These are phyloP conservation scores for Tulasnella calospora DNA, from an alignment of 768 basidiomycete species.

Conservation along the genomic window DNA sequence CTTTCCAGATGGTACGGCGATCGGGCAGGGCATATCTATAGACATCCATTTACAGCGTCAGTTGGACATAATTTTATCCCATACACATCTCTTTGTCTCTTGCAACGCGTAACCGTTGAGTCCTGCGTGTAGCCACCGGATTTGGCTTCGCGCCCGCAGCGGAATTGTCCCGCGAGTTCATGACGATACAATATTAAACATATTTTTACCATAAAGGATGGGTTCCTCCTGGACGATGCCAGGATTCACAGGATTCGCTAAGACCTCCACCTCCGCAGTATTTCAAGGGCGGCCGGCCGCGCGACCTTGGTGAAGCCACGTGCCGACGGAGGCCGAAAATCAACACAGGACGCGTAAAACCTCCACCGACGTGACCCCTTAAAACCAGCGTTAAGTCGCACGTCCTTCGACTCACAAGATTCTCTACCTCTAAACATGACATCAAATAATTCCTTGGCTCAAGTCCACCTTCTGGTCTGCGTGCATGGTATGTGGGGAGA, in stretches of 20 bases:
- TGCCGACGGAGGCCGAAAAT: constrained; percentile 6
- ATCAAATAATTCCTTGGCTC: background rate
- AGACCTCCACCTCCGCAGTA: background rate
- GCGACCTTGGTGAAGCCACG: background rate
- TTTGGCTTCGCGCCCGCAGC: background rate
- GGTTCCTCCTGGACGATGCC: background rate
- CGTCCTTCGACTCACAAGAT: background rate
- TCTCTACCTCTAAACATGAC: background rate
- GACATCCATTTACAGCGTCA: constrained; percentile 6
- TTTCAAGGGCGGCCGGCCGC: background rate
- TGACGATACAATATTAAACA: background rate
- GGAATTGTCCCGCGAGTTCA: background rate
- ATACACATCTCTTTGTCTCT: background rate
- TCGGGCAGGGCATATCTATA: background rate
- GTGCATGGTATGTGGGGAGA: constrained; percentile 72
- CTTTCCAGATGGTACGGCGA: constrained; percentile 13
- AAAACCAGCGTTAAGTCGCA: background rate
- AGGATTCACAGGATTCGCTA: background rate
- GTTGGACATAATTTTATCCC: constrained; percentile 8
- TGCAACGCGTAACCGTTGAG: background rate
- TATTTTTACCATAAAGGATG: background rate
- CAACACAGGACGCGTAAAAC: background rate
- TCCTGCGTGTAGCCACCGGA: too few relatives aligned
- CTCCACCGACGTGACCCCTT: background rate
- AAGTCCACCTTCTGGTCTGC: constrained; percentile 28